These are phyloP conservation scores for Dendrostoma leiphaemia DNA, from an alignment of 2,329 filamentous ascomycete species.

Conservation along the genomic window DNA sequence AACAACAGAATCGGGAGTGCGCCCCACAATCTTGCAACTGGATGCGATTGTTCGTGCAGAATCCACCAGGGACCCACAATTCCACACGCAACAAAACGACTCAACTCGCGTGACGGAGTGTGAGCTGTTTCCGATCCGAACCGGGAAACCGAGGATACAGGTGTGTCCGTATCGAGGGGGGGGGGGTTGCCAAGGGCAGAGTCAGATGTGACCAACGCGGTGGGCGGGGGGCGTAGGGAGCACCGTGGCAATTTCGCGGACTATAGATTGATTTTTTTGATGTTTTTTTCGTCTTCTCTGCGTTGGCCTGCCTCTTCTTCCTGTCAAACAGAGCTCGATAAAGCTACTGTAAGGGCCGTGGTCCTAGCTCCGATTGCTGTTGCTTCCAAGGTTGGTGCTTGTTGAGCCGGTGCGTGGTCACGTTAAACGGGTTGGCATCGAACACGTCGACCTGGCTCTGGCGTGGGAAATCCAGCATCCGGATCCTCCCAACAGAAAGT, in stretches of 20 bases:
- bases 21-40: too few relatives aligned
- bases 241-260: background rate
- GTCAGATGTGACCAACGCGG: background rate
- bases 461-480: too few relatives aligned
- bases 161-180: background rate
- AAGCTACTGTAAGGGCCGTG: background rate
- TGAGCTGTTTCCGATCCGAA: slow-evolving; percentile 7
- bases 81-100: background rate
- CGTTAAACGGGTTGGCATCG: too few relatives aligned
- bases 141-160: background rate
- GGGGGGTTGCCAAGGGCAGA: background rate
- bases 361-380: background rate
- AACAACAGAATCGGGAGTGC: too few relatives aligned
- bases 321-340: background rate
- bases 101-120: slow-evolving; percentile 1
- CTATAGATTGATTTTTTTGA: background rate
- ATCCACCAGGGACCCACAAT: background rate
- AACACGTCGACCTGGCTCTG: too few relatives aligned
- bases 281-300: background rate
- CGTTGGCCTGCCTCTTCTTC: too few relatives aligned
- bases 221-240: background rate
- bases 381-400: background rate
- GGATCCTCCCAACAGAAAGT: too few relatives aligned
- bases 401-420: too few relatives aligned
- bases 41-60: background rate